Base-by-base conservation (phyloP, 2,329 filamentous ascomycete genomes). In the Pyrenophora teres region DNA sequence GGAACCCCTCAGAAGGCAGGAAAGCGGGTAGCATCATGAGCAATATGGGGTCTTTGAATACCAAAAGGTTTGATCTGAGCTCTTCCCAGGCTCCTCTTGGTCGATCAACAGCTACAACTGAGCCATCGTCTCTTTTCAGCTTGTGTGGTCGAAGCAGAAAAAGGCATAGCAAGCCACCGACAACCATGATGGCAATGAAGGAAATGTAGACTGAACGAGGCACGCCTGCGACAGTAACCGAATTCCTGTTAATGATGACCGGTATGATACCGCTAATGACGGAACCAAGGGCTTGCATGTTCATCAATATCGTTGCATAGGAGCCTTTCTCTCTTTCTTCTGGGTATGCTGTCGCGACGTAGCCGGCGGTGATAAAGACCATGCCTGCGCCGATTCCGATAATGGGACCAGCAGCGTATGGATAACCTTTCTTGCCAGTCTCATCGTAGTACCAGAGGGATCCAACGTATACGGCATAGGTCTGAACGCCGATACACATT, bases 391-490 rank as follows among this genome's bases (percentile, higher is more conserved):
- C 64, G 41, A 70, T 69, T 3, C 68, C 68, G 21, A 70, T 69
- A 15, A 69, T 68, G 6, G 63, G 63, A 2, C 67, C 68, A 10
- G 65, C 54, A 12, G 64, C 64, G 41, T 65, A 68, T 2, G 68
- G 67, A 44, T 68, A 70, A 12, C 62, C 67, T 40, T 52, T 66
- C 50, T 66, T 68, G 47, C 65, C 67, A 21, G 59, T 66, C 52
- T 68, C 64, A 51, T 70, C 67, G 49, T 65, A 70, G 50, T 70
- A 69, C 65, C 64, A 70, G 12, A 69, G 54, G n/a, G 64, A 67
- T 10, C 67, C 67, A 15, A 69, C 65, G 30, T 69, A 69, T 4
- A 69, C 59, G 21, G 62, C 61, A 33, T 70, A 70, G 13, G 64
- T 68, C 32, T 67, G 64, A 9, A 70, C 67, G 13, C 67, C 67